These are phyloP conservation scores for Arachis stenosperma DNA, from an alignment of 306 rosid species.

Conservation along the genomic window DNA sequence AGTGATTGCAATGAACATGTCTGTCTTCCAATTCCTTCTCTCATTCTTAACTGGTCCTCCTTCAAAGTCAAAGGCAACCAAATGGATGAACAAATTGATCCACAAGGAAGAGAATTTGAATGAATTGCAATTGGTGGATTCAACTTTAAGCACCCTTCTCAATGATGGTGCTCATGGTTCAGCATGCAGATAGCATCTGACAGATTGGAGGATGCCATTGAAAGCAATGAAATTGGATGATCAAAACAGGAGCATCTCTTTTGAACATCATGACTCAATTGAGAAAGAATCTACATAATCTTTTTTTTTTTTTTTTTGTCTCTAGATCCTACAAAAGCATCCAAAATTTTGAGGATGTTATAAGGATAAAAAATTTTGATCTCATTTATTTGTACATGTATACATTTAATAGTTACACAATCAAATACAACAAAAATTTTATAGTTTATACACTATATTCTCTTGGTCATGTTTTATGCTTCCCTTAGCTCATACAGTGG, in stretches of 20 bases:
- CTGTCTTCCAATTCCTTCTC: conserved; percentile 50
- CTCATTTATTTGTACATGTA: not conserved
- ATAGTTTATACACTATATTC: not conserved
- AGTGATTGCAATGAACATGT: conserved; percentile 42
- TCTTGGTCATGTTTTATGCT: not conserved
- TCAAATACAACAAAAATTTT: not conserved
- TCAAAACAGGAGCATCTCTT: conserved; percentile 59
- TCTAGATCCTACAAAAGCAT: not conserved
- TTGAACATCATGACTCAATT: conserved; percentile 48
- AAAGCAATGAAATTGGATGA: conserved; percentile 59
- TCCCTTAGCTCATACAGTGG: no score
- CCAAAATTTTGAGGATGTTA: not conserved
- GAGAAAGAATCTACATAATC: not conserved
- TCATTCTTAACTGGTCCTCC: conserved; percentile 41
- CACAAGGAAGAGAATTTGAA: conserved; percentile 45
- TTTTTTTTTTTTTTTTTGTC: not conserved
- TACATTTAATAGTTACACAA: conserved; percentile 1
- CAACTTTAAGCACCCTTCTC: conserved; percentile 32
- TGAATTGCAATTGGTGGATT: conserved; percentile 52
- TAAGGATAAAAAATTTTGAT: not conserved
- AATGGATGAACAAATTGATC: conserved; percentile 53
- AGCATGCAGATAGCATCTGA: conserved; percentile 40
- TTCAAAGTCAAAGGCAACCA: conserved; percentile 41
- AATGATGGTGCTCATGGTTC: conserved; percentile 26
- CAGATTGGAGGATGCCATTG: conserved; percentile 50